Evolutionary conservation across 805 yeast genomes (phyloP), one percentile per base, ranked within the genome.

Genomic region (Metschnikowia kofuensis): DNA sequence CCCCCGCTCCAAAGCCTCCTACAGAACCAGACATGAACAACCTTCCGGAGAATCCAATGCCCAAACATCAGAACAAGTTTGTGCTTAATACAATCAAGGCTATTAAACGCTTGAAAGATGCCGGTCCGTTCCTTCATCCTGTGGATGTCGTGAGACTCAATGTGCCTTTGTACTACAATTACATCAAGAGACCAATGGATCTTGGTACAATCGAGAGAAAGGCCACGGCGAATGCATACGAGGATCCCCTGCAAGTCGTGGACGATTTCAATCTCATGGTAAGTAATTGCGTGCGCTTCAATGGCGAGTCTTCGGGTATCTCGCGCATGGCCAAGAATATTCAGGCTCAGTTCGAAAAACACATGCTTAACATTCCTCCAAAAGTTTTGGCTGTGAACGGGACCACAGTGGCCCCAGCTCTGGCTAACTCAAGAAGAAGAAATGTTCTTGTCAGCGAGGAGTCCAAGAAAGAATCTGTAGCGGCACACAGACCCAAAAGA

Each of bases 301-400:
- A 94, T 64, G 99, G 99, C 35, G 83, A 81, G 48, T 82, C 82
- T 36, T 78, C 96, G 2, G 80, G 82, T 15, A 91, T 94, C 55
- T 81, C 97, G 2, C 87, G 85, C 64, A 92, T 94, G 97, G 98
- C 89, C 21, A 80, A 85, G 61, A 88, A 86, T 65, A 79, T 94
- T 42, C 94, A 89, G 67, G 94, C 96, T 1, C 85, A 92, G 57
- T 94, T 94, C 64, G 96, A 89, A 63, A 91, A 91, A 61, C 97
- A 92, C 65, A 82, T 90, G 84, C 77, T 88, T 53, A 89, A 90
- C 67, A 84, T 91, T 83, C 99, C 99, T 2, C 82, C 90, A 3
- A 72, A 67, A 54, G 70, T 74, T 7, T 64, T 60, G 52, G 64
- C 63, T 13, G 46, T 53, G 29, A 47, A 53, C 45, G 55, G 57